A percentile compares a stretch with the other conserved stretches of the same genome.
Conservation (phyloP, 306 rosid species). For the Dicorynia guianensis region DNA sequence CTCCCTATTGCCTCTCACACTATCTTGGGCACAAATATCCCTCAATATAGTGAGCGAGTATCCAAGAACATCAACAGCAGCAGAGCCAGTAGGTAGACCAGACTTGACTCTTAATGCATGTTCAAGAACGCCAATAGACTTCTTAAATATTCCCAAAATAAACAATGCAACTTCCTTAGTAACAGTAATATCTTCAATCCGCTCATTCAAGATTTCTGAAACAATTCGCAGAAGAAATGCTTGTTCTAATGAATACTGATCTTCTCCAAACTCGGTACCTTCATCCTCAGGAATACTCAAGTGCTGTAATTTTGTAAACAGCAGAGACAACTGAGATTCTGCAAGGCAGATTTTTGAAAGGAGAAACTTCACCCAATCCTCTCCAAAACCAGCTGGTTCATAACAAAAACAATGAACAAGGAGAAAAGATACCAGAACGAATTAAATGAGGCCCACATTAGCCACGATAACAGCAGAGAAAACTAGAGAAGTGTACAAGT, state of each 20-base stretch:
- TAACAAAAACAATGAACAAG: slow-evolving; percentile 11
- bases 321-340: slow-evolving; percentile 53
- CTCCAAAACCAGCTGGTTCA: slow-evolving; percentile 68
- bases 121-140: slow-evolving; percentile 45
- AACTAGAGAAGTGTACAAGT: slow-evolving; percentile 5
- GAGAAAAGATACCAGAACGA: neutral
- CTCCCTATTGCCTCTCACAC: slow-evolving; percentile 33
- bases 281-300: slow-evolving; percentile 37
- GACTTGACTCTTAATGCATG: slow-evolving; percentile 46
- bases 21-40: slow-evolving; percentile 70
- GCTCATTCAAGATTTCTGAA: slow-evolving; percentile 65
- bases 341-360: slow-evolving; percentile 75
- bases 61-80: slow-evolving; percentile 64
- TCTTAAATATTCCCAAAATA: slow-evolving; percentile 69
- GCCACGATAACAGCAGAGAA: neutral
- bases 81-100: slow-evolving; percentile 72
- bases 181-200: slow-evolving; percentile 47
- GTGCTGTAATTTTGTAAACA: slow-evolving; percentile 51
- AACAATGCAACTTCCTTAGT: slow-evolving; percentile 52
- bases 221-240: slow-evolving; percentile 57
- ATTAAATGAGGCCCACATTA: neutral
- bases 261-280: slow-evolving; percentile 18
- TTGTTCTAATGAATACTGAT: slow-evolving; percentile 58
- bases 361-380: slow-evolving; percentile 77
- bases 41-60: slow-evolving; percentile 74